Evolutionary conservation across 2,329 filamentous ascomycete genomes (phyloP).

Genomic region (Hypomyces rosellus): DNA sequence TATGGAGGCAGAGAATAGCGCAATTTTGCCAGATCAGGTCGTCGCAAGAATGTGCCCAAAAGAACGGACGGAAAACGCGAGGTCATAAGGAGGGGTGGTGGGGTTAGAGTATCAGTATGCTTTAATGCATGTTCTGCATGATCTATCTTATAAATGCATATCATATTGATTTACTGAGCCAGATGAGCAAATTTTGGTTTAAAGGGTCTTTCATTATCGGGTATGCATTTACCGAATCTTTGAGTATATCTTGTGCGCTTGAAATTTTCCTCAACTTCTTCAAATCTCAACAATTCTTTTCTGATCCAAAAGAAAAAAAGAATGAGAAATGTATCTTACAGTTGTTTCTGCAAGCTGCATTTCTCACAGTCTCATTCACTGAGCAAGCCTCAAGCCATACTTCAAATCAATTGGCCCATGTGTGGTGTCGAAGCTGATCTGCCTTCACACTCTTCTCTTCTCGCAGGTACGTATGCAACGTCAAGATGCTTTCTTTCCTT

Average conservation of each 20-base stretch:
- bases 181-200: slow-evolving; percentile 21
- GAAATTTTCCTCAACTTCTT: background rate
- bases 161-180: slow-evolving; percentile 11
- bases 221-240: slow-evolving; percentile 8
- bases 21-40: slow-evolving; percentile 17
- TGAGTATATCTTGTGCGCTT: slow-evolving; percentile 3
- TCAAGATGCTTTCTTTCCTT: slow-evolving; percentile 10
- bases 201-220: slow-evolving; percentile 18
- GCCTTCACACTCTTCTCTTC: too few relatives aligned
- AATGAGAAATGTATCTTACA: background rate
- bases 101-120: slow-evolving; percentile 17
- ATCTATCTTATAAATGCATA: slow-evolving; percentile 6
- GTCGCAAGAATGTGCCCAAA: slow-evolving; percentile 29
- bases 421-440: too few relatives aligned
- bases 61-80: slow-evolving; percentile 13
- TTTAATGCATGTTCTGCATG: slow-evolving; percentile 18
- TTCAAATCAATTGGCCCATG: too few relatives aligned
- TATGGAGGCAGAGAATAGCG: slow-evolving; percentile 5
- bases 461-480: slow-evolving; percentile 6
- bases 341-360: background rate
- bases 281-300: background rate
- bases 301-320: background rate
- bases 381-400: too few relatives aligned
- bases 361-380: too few relatives aligned
- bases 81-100: slow-evolving; percentile 22